Base-by-base conservation (phyloP, 2,329 filamentous ascomycete genomes). In the Grosmannia huntii region DNA sequence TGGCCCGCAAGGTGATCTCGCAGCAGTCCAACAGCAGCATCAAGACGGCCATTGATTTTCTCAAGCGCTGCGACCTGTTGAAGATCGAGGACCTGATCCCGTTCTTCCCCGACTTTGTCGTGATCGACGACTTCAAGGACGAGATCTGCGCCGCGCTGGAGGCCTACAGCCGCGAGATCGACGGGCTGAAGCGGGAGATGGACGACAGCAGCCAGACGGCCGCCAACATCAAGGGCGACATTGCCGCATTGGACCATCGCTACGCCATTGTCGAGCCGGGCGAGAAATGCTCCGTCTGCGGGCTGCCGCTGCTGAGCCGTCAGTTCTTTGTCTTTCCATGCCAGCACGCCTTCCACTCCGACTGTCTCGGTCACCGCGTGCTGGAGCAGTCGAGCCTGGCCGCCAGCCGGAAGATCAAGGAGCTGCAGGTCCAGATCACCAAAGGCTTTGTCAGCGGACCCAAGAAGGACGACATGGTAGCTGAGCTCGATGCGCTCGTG, bases 251-350 rank as follows among this genome's bases (percentile, higher is more conserved):
- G 3, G 90, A 95, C 68, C 83, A 87, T 61, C 84, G 94, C 4
- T 99, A 97, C 68, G 94, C 92, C 1, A 95, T 99, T 62, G 94
- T 99, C 7, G 91, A 96, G 69, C 92, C 94, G 0, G 94, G 94
- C 0, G 94, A 99, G 75, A 86, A 89, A 68, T 99, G 94, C 71
- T 95, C 92, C 73, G 83, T 87, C 2, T 99, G 94, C 68, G 83
- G 85, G 0, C 73, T 97, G 58, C 94, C 94, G 11, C 74, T 99
- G 57, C 78, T 99, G 19, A 91, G 88, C 67, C 76, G 91, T 57
- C 91, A 96, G 66, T 99, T 99, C 72, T 99, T 97, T 65, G 94
- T 99, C 21, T 99, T 99, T 64, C 94, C 94, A 0, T 99, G 94
- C 71, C 94, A 99, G 75, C 94, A 99, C 72, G 89, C 91, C 4